Base-by-base conservation (phyloP, 164 flowering plant species). In the Euptelea pleiosperma region DNA sequence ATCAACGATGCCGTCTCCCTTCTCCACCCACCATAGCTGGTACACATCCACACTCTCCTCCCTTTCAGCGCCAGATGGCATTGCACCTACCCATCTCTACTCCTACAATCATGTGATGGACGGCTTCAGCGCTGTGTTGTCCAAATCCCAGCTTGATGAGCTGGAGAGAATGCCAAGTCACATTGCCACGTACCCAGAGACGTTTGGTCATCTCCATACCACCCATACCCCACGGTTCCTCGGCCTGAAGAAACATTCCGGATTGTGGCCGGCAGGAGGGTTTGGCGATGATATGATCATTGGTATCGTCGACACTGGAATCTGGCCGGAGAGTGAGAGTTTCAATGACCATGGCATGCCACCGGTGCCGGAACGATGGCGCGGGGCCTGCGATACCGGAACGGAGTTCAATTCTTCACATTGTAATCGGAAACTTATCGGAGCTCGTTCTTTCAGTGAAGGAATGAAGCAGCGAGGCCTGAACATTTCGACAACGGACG, bases 1-100 rank as follows among this genome's bases (percentile, higher is more conserved):
- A 31, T 72, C 79, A 2, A 48, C 47, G 6, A 66, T 59, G 69
- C 76, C 74, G 11, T 34, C 55, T 22, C 26, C 62, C 9, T 75
- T 62, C 48, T 52, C 62, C 14, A 52, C 49, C 0, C 65, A 29
- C 22, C 55, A 60, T 37, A 28, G 9, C n/a, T 60, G 63, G 63
- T 49, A 57, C 61, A 57, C 37, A 10, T 57, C 50, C 0, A 44
- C 52, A 18, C 51, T 57, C 0, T 30, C 61, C 1, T 33, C 61
- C 29, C 46, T 60, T 12, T 47, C 63, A 34, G 4, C 55, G 2
- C 21, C 19, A 29, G 57, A 41, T 49, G 50, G 18, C 25, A 28
- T 35, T 39, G 8, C 46, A 0, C 53, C 66, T 7, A 55, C 24
- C 10, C 66, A 62, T 44, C 66, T 62, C 16, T 60, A 60, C 55